Evolutionary conservation across 2,329 filamentous ascomycete species (phyloP), one percentile per base, ranked within the genome.

Genomic region (Monilinia fructigena): DNA sequence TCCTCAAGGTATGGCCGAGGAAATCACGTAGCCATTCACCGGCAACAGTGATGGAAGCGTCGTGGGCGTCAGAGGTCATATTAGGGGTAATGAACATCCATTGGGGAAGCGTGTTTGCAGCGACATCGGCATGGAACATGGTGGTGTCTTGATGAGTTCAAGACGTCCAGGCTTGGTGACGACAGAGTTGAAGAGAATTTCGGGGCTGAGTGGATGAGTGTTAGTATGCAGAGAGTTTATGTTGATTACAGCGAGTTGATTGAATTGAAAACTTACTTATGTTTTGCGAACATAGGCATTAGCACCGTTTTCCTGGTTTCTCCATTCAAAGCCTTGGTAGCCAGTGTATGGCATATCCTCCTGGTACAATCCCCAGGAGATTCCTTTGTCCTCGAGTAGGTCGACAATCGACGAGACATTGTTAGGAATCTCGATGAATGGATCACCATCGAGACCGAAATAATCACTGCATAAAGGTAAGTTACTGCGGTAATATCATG

Each of bases 221-320:
- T 66, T 35, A 63, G 54, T 42, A 4, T 23, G 12, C 5, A 55
- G 55, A 4, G 11, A 3, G 8, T 16, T 52, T 52, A 14, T 23
- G 23, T 52, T 23, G 4, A 50, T 23, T 2, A 5, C 40, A 35
- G 12, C 12, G 26, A n/a, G 23, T 26, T 7, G 7, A 2, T 42
- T 58, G 20, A 12, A 2, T 42, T 58, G 20, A 26, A 26, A 47
- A 74, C 79, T 55, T 80, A 82, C 75, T 93, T 92, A 80, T 95
- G 91, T 79, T 95, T 95, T 94, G 74, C 92, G 87, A 10, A 94
- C 90, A 75, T 95, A 95, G 79, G 89, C 86, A 73, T 93, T 90
- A 59, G 83, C 82, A 40, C 85, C 83, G 3, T 83, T 90, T 71
- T 85, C 69, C 70, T 86, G 86, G 77, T 92, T 92, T 66, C 85